Evolutionary conservation across 164 flowering plant genomes (phyloP), one percentile per base, ranked within the genome.

Genomic region (Berberis vulgaris): DNA sequence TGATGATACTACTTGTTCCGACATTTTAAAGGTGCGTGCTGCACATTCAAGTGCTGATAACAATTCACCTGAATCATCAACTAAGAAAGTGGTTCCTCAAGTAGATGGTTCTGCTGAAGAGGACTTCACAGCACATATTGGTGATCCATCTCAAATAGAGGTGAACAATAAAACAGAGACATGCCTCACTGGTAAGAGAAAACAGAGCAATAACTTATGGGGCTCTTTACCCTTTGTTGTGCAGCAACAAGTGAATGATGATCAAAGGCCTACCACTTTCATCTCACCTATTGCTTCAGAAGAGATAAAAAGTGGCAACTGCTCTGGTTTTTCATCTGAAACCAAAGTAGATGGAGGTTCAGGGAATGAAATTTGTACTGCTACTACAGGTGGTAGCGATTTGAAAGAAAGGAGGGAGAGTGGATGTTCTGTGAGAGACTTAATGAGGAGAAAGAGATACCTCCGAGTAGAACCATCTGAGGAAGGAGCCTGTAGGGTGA

Each of bases 401-500:
- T 61, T 59, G 2, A 70, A 60, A 7, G 80, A 80, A 60, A 68
- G 64, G 57, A 76, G 65, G 26, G 41, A 59, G 42, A 65, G 49
- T 75, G 75, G 65, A 59, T 76, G 81, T 76, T 91, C 99, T 46
- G 56, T 84, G 59, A 79, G 99, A 59, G 99, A 95, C 66, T 73
- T 91, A 67, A 95, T 95, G 97, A 87, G 99, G 71, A 84, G 76
- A 77, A 94, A 87, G 73, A 79, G 97, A 41, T 63, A 62, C 67
- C 49, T 64, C 58, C 77, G 68, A 47, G 49, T 65, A 67, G 86
- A 80, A 57, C 69, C 74, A 60, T 68, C 78, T 65, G 83, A 86
- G 47, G 40, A 45, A 73, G 75, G 65, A 49, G 65, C 70, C 57
- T 41, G 13, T 54, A 62, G 53, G 45, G 54, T 57, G 49, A 69